A percentile compares a stretch with the other conserved stretches of the same genome.
phyloP scores from a whole-genome alignment of 1,284 basidiomycete species.

The Coriolopsis trogii region DNA sequence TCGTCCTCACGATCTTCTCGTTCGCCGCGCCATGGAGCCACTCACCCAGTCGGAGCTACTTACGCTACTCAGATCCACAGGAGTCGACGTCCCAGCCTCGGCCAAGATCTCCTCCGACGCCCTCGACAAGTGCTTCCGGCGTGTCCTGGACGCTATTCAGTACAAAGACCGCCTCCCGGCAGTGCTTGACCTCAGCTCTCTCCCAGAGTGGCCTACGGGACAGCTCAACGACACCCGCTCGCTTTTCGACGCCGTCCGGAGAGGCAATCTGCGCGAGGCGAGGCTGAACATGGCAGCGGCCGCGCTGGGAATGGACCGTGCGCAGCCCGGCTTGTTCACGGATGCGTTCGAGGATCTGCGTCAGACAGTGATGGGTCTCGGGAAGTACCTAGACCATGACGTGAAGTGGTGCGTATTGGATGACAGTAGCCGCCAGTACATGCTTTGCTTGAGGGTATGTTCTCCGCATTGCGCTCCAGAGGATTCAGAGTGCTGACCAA shows the following conservation, averaged over 20 bases:
- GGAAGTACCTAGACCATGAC: slow-evolving; percentile 32
- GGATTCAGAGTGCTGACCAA: too few species aligned
- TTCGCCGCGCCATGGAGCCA: not conserved
- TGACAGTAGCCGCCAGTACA: too few species aligned
- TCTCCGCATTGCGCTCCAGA: not conserved
- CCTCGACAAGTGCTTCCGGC: slow-evolving; percentile 29
- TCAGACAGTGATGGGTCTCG: slow-evolving; percentile 36
- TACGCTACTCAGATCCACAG: slow-evolving; percentile 19
- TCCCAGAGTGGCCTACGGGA: slow-evolving; percentile 13
- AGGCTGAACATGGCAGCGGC: not conserved
- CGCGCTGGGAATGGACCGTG: not conserved
- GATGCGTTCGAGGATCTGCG: slow-evolving; percentile 40
- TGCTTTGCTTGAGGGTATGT: too few species aligned
- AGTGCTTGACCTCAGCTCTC: slow-evolving; percentile 14
- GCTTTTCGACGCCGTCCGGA: slow-evolving; percentile 1
- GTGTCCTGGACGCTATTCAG: slow-evolving; percentile 29
- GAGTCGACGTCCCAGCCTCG: slow-evolving; percentile 27
- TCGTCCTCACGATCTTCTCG: not conserved
- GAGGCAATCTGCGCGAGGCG: slow-evolving; percentile 22
- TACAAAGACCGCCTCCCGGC: slow-evolving; percentile 20
- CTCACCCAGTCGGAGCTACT: slow-evolving; percentile 7
- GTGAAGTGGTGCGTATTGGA: slow-evolving; percentile 28
- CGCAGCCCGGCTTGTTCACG: slow-evolving; percentile 16
- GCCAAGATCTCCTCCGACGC: slow-evolving; percentile 30
- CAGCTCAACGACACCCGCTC: not conserved